phyloP scores from a whole-genome alignment of 352 stramenopile species.

The Blastocystis sp. region DNA sequence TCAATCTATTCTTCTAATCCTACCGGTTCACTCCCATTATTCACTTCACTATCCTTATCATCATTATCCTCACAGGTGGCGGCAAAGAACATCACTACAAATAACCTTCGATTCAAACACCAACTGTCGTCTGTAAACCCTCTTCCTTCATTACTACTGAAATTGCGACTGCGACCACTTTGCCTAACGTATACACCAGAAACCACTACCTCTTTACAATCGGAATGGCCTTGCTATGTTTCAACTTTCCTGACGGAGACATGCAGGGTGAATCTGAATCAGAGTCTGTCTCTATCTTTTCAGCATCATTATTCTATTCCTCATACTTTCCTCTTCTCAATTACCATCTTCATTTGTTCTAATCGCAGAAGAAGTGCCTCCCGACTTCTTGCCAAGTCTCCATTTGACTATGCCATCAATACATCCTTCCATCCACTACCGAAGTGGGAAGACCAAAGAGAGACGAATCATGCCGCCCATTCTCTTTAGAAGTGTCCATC shows the following conservation, averaged over 20 bases:
- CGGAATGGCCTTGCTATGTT: slow-evolving; percentile 4
- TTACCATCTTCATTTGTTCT: slow-evolving; percentile 41
- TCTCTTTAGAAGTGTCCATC: neutral
- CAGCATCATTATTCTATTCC: neutral
- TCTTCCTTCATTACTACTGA: neutral
- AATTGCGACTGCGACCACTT: neutral
- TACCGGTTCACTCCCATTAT: neutral
- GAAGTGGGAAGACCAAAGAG: slow-evolving; percentile 16
- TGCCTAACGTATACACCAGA: neutral
- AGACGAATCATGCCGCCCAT: neutral
- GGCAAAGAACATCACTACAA: slow-evolving; percentile 59
- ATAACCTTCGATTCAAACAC: neutral
- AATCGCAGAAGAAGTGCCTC: slow-evolving; percentile 36
- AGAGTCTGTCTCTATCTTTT: neutral
- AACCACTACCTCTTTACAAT: slow-evolving; percentile 23
- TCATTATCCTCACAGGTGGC: neutral
- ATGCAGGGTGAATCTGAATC: neutral
- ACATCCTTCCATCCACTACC: neutral
- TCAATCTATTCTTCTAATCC: neutral
- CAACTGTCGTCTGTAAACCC: slow-evolving; percentile 51
- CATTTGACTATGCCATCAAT: neutral
- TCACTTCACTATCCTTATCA: neutral
- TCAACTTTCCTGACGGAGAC: neutral
- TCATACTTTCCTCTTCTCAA: neutral
- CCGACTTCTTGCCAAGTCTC: slow-evolving; percentile 28